phyloP scores from a whole-genome alignment of 768 basidiomycete genomes.

The Mrakia frigida region DNA sequence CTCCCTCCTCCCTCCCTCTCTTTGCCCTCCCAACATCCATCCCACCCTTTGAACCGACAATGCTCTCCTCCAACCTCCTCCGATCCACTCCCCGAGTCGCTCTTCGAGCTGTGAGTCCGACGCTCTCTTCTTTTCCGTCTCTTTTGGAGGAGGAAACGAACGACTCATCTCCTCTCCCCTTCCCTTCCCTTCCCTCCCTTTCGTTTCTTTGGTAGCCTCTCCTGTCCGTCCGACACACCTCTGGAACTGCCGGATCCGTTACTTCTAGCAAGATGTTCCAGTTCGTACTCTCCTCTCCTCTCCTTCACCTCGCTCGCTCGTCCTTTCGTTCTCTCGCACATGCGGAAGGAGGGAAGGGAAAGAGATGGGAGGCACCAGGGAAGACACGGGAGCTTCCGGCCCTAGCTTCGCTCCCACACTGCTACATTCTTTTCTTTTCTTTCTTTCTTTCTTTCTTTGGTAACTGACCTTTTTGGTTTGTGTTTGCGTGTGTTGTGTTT shows the following conservation, averaged over 20 bases:
- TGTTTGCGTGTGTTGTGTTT: not conserved
- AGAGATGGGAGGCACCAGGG: not conserved
- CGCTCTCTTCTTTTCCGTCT: not conserved
- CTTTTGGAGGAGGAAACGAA: not conserved
- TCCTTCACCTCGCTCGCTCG: no score
- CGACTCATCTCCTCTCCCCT: not conserved
- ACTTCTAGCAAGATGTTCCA: not conserved
- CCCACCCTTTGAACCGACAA: not conserved
- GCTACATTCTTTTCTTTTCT: no score
- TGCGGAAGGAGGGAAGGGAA: not conserved
- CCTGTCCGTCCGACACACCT: not conserved
- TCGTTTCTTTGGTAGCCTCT: not conserved
- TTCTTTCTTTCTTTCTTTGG: not conserved
- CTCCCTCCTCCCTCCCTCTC: not conserved
- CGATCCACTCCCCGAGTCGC: constrained; percentile 1
- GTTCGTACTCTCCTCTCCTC: not conserved
- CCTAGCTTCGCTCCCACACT: no score
- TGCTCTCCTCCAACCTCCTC: constrained; percentile 2
- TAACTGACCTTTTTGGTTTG: not conserved
- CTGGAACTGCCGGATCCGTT: not conserved
- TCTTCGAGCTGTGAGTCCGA: not conserved
- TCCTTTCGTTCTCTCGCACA: no score
- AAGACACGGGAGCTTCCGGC: not conserved
- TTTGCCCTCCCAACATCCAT: not conserved
- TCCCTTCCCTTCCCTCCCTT: not conserved